Evolutionary conservation across 768 basidiomycete species (phyloP), one percentile per base, ranked within the genome.

Genomic region (Amanita fuliginea): DNA sequence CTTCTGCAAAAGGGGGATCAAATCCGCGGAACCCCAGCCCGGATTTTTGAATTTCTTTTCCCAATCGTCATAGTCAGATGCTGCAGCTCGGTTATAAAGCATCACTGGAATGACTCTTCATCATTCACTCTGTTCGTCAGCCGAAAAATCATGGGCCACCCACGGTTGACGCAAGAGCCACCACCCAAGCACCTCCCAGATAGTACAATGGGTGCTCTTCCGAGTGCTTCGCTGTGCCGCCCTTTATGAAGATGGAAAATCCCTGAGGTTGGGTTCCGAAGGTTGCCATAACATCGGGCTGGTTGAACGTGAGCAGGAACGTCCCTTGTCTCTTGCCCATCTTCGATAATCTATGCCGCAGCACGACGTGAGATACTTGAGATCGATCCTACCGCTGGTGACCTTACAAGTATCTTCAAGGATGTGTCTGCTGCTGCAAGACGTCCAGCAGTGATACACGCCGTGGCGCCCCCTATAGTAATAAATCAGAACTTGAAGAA

Each of bases 51-150:
- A 60, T 3, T 65, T 59, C 0, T 51, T 63, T 56, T 75, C 73
- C 82, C 81, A 83, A 43, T 77, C 76, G 53, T 85, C 78, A 42
- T 76, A 82, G 57, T 85, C 83, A 0, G 80, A 81, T 1, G 77
- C 74, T 7, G 75, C 62, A 11, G 78, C 73, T 19, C 82, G 73
- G 1, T 71, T 75, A 53, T 82, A 83, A n/a, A 37, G n/a, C 36
- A 37, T 16, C 36, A 37, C 36, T 37, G 16, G 4, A 16, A 0
- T 7, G 9, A 19, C 10, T 18, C 36, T 37, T 37, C 32, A 13
- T 32, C 11, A 32, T 37, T 37, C 30, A 37, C n/a, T 16, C n/a
- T 16, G 18, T 37, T 32, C 30, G 18, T 37, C 36, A n/a, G 0
- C n/a, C n/a, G n/a, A 1, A 16, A 2, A 37, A 37, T 16, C 36